phyloP scores from a whole-genome alignment of 768 basidiomycete genomes.

The Lactarius deliciosus region DNA sequence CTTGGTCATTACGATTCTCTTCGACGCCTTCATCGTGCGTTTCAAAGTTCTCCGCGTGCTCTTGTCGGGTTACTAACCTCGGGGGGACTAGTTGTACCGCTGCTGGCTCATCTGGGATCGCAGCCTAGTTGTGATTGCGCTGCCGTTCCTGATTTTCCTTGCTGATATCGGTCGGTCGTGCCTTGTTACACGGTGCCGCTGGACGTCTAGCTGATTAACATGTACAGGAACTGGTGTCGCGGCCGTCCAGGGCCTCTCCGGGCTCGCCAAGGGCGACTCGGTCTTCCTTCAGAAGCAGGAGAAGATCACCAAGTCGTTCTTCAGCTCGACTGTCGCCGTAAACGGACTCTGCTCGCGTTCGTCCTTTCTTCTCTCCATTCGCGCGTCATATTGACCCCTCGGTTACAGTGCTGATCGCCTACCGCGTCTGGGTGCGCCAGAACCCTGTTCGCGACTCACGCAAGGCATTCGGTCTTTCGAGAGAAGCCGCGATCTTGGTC shows the following conservation, averaged over 20 bases:
- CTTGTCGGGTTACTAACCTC: neutral
- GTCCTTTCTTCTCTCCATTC: conserved; percentile 11
- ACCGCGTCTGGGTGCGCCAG: conserved; percentile 33
- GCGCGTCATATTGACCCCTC: neutral
- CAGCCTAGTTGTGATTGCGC: conserved; percentile 21
- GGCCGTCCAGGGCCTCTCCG: conserved; percentile 29
- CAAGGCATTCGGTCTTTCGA: conserved; percentile 22
- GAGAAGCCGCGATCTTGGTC: conserved; percentile 20
- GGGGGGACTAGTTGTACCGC: conserved; percentile 30
- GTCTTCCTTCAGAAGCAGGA: conserved; percentile 31
- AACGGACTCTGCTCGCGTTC: conserved; percentile 35
- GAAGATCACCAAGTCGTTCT: conserved; percentile 32
- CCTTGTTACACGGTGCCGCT: neutral
- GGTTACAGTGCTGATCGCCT: conserved; percentile 32
- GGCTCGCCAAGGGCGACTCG: conserved; percentile 29
- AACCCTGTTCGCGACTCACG: conserved; percentile 22
- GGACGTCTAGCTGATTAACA: neutral
- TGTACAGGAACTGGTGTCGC: conserved; percentile 30
- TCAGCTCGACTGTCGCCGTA: conserved; percentile 32
- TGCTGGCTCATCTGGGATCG: conserved; percentile 34
- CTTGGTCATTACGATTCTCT: conserved; percentile 32
- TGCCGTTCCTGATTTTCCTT: conserved; percentile 34
- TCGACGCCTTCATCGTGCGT: conserved; percentile 35
- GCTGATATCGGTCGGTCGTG: conserved; percentile 34
- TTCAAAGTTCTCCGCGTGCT: conserved; percentile 4